phyloP scores from a whole-genome alignment of 257 asterid genomes.

The Gentiana straminea region DNA sequence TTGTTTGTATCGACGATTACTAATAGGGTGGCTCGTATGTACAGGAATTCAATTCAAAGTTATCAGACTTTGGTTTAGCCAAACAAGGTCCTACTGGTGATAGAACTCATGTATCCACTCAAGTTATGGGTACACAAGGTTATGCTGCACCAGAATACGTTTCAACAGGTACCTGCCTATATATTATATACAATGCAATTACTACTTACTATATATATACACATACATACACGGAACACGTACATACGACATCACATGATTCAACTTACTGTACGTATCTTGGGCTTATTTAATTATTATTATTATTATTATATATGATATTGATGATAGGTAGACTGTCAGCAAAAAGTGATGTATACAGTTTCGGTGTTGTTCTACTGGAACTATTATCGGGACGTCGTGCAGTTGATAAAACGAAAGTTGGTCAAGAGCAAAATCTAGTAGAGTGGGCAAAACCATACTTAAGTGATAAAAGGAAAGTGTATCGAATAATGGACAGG shows the following conservation, averaged over 20 bases:
- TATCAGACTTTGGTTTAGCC: constrained; percentile 90
- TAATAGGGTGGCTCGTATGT: not conserved
- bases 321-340: constrained; percentile 50
- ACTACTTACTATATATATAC: no score
- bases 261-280: no score
- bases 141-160: constrained; percentile 97
- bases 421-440: constrained; percentile 53
- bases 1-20: not conserved
- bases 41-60: constrained; percentile 84
- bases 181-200: not conserved
- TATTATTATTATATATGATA: no score
- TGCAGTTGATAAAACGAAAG: constrained; percentile 53
- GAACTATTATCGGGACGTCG: constrained; percentile 63
- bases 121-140: constrained; percentile 88
- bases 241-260: no score
- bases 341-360: constrained; percentile 65
- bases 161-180: constrained; percentile 52
- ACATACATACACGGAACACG: no score
- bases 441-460: constrained; percentile 82
- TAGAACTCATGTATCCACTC: constrained; percentile 83
- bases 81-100: constrained; percentile 96
- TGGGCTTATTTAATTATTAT: no score
- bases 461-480: constrained; percentile 49
- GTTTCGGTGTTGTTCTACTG: constrained; percentile 73
- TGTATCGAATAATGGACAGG: constrained; percentile 69